Conservation (phyloP, 352 stramenopile genomes). For the Phytophthora hybrid region DNA sequence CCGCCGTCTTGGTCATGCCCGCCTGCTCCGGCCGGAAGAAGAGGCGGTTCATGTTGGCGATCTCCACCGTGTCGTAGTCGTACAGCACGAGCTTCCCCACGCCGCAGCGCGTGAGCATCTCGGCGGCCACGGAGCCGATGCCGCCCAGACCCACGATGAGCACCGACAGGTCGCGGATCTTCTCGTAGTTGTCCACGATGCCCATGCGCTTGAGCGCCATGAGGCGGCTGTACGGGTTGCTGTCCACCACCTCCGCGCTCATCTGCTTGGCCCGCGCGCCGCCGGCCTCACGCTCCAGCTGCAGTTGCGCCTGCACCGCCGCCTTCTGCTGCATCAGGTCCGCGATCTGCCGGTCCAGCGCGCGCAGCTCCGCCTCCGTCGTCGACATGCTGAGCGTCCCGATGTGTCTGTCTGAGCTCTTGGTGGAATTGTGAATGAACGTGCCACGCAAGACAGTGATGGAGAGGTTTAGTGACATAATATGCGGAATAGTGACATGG, state of each 20-base stretch:
- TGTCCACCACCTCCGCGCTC: constrained; percentile 85
- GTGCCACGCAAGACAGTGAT: constrained; percentile 15
- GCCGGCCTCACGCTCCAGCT: constrained; percentile 44
- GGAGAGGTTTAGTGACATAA: too few relatives aligned
- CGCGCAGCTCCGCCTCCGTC: constrained; percentile 58
- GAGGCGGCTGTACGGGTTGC: constrained; percentile 90
- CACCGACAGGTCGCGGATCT: constrained; percentile 84
- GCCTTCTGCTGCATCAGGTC: constrained; percentile 82
- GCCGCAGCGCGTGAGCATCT: constrained; percentile 92
- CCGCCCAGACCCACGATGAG: constrained; percentile 87
- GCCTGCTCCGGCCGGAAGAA: constrained; percentile 92
- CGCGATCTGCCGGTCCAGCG: constrained; percentile 77
- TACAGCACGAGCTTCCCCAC: constrained; percentile 92
- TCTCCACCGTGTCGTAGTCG: constrained; percentile 92
- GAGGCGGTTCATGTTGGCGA: constrained; percentile 93
- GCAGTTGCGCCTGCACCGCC: constrained; percentile 54
- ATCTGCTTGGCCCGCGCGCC: constrained; percentile 55
- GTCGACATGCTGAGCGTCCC: constrained; percentile 21
- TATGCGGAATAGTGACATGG: too few relatives aligned
- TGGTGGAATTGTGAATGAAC: too few relatives aligned
- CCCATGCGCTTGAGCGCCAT: constrained; percentile 93
- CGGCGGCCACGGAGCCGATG: constrained; percentile 86
- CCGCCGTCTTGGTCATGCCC: constrained; percentile 88
- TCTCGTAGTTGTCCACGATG: constrained; percentile 91
- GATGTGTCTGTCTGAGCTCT: not conserved